phyloP scores from a whole-genome alignment of 73 alveolate genomes.

The Paramecium tetraurelia region DNA sequence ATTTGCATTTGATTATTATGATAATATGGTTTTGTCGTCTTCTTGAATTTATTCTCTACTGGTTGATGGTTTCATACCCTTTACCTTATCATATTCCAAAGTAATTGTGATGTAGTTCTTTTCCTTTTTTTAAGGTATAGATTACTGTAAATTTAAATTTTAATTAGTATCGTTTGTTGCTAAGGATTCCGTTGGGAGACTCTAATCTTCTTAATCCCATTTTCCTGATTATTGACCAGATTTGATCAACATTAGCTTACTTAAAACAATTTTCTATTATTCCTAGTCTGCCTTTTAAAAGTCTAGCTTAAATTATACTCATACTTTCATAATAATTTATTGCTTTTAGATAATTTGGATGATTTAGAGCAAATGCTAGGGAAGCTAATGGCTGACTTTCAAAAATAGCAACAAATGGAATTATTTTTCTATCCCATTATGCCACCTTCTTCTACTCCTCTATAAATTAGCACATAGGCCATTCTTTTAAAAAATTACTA shows the following conservation, averaged over 20 bases:
- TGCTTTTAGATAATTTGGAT: neutral
- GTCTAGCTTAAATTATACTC: neutral
- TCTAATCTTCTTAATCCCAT: neutral
- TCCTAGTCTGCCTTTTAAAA: neutral
- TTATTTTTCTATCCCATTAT: neutral
- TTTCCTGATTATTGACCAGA: neutral
- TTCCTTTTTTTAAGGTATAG: neutral
- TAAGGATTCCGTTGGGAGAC: neutral
- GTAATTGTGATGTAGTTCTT: neutral
- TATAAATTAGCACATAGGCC: neutral
- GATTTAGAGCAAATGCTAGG: slow-evolving; percentile 11
- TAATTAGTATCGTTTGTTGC: neutral
- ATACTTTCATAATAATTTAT: neutral
- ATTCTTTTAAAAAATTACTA: neutral
- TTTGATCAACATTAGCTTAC: neutral
- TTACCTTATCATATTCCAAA: neutral
- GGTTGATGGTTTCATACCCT: neutral
- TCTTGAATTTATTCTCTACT: neutral
- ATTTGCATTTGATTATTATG: neutral
- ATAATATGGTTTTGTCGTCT: neutral
- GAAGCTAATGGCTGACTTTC: neutral
- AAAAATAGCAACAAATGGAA: neutral
- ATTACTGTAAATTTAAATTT: neutral
- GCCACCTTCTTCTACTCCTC: neutral
- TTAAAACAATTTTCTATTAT: neutral